Base-by-base conservation (phyloP, 1,284 basidiomycete genomes). In the Marasmius oreades region DNA sequence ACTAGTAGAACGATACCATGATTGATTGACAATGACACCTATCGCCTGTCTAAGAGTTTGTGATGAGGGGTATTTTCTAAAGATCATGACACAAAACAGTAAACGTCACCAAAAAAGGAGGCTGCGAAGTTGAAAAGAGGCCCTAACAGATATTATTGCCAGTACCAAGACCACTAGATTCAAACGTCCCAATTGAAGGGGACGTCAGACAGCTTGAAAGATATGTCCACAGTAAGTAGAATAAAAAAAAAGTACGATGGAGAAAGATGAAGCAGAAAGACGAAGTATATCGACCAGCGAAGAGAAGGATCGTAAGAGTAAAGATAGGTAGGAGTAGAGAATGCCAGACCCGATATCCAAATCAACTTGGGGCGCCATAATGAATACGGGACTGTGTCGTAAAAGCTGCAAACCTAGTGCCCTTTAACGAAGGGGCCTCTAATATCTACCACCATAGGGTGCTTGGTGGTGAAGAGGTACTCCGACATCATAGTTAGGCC, bases 401-500 rank as follows among this genome's bases (percentile, higher is more conserved):
- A 16, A 45, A 16, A 5, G 20, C 33, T 50, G 39, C 24, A 53
- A 31, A 43, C 52, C 52, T 37, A 45, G 51, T 34, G 18, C 18
- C 26, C 46, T 37, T 18, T 20, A 6, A 18, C 28, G 22, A 24
- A 31, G 20, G 24, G 16, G 22, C n/a, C 23, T 44, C 46, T 58
- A 62, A 31, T 55, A 63, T 66, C 65, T 31, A 55, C 47, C 44
- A 36, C 67, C 70, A 61, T 82, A 82, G 33, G 77, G 76, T 51
- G 73, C 75, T 66, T 83, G 80, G 62, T 86, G 80, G 64, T 87
- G 84, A 59, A 81, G 73, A 42, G 85, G 84, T 24, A 85, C 75
- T 53, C 76, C 77, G 57, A 70, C 70, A 61, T 84, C 81, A 63
- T 85, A 84, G 53, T 68, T 63, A 18, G 64, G 61, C 55, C 67